Base-by-base conservation (phyloP, 257 asterid species). In the Leptodermis oblonga region DNA sequence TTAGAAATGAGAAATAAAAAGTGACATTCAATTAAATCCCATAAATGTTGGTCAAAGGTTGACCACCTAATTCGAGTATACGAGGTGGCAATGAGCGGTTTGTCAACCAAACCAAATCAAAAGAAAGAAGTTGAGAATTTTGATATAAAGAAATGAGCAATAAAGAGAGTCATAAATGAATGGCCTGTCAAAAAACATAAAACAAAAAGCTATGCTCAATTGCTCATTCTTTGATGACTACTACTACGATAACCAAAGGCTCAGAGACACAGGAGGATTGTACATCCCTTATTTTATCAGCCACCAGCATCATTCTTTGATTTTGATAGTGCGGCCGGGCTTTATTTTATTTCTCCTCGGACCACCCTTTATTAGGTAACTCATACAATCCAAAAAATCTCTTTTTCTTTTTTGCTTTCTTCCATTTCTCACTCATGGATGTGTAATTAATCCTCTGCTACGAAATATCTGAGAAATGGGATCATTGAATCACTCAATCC, bases 41-140 rank as follows among this genome's bases (percentile, higher is more conserved):
- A 26, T 49, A 12, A 14, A 17, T 30, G 62, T 14, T 58, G 67
- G 18, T 61, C 46, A 30, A 23, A 13, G 7, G 9, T 0, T 6
- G 43, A 48, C 58, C 33, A 30, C 22, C 60, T 37, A 58, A 30
- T 14, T 58, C 42, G 64, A 58, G 39, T 10, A 41, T 70, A 60
- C 39, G 61, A 70, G 68, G 62, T 70, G 69, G 62, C 68, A 46
- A 45, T 46, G 28, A 22, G 39, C 10, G 49, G 45, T 31, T 58
- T 18, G 67, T 70, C n/a, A 33, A n/a, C 37, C 36, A 20, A 70
- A 70, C 34, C 52, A 17, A 0, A 33, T 3, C 54, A 39, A 13
- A 46, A 23, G 0, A 62, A 31, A 15, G 23, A 20, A 39, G 13
- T 31, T 4, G 45, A 52, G 17, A 28, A 53, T 23, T 53, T 53